phyloP scores from a whole-genome alignment of 2,329 filamentous ascomycete species.

The Berkeleyomyces rouxiae region DNA sequence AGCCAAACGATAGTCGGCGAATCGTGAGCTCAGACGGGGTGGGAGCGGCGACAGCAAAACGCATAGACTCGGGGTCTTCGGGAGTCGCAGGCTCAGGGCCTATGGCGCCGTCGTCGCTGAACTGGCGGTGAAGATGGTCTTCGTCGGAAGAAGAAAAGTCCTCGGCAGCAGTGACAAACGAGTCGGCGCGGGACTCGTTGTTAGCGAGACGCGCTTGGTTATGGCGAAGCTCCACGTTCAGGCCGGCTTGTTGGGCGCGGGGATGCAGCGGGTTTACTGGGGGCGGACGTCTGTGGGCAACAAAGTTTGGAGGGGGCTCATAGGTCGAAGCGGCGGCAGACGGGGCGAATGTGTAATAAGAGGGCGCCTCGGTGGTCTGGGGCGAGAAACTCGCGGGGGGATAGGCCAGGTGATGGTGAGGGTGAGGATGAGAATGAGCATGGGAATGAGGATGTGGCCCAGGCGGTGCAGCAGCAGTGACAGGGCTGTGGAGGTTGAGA shows the following conservation, averaged over 20 bases:
- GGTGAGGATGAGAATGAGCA: background rate
- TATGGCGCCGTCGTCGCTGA: background rate
- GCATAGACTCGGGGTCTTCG: constrained; percentile 4
- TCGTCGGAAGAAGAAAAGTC: constrained; percentile 13
- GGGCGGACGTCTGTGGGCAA: background rate
- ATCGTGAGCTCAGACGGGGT: constrained; percentile 5
- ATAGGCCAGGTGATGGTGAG: background rate
- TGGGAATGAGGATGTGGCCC: background rate
- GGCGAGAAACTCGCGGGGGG: background rate
- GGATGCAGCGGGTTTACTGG: constrained; percentile 2
- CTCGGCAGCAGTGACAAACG: constrained; percentile 13
- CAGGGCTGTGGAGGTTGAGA: constrained; percentile 2
- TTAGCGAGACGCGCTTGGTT: constrained; percentile 6
- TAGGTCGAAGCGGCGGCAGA: background rate
- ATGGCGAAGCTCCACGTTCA: constrained; percentile 4
- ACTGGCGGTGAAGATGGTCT: constrained; percentile 3
- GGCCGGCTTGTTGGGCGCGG: constrained; percentile 1
- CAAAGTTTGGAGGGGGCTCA: background rate
- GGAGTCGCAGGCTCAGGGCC: constrained; percentile 1
- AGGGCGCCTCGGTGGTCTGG: background rate
- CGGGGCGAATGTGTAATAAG: background rate
- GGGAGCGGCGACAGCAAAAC: background rate
- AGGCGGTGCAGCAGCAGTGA: background rate
- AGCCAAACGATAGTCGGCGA: background rate
- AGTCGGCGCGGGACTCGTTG: constrained; percentile 12